Conservation (phyloP, 148 eudicot genomes). For the Rhododendron griersonianum region DNA sequence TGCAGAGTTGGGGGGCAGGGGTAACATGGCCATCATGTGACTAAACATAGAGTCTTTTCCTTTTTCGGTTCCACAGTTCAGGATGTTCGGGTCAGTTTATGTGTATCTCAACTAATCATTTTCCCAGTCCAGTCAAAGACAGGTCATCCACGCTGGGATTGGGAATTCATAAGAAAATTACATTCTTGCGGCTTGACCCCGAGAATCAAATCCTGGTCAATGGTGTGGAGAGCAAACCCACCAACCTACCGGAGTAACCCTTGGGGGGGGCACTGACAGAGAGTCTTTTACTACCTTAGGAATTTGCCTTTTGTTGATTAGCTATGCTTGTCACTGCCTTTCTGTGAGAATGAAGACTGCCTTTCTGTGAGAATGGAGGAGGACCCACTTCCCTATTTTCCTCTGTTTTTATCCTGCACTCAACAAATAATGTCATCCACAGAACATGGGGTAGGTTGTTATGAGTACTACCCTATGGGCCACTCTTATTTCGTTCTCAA, state of each 20-base stretch:
- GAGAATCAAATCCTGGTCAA: no score
- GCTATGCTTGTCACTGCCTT: slow-evolving; percentile 2
- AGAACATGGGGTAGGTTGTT: slow-evolving; percentile 36
- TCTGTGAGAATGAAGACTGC: slow-evolving; percentile 2
- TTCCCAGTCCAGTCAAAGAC: no score
- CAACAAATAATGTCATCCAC: slow-evolving; percentile 22
- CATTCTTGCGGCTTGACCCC: no score
- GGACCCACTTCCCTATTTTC: slow-evolving; percentile 14
- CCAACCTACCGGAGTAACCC: no score
- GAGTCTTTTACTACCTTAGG: background rate
- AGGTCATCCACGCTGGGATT: no score
- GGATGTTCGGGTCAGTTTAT: background rate
- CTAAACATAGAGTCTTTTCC: background rate
- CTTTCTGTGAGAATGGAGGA: slow-evolving; percentile 3
- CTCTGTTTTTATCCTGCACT: slow-evolving; percentile 9
- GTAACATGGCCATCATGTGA: slow-evolving; percentile 35
- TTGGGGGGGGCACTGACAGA: background rate
- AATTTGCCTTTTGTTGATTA: background rate
- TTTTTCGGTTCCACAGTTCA: background rate
- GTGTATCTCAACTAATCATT: no score
- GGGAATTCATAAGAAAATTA: no score
- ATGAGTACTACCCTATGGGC: slow-evolving; percentile 19
- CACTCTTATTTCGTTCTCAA: slow-evolving; percentile 11
- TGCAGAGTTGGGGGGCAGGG: slow-evolving; percentile 7
- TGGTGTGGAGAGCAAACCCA: no score